Conservation (phyloP, 768 basidiomycete genomes). For the Boletus rubescentipes region DNA sequence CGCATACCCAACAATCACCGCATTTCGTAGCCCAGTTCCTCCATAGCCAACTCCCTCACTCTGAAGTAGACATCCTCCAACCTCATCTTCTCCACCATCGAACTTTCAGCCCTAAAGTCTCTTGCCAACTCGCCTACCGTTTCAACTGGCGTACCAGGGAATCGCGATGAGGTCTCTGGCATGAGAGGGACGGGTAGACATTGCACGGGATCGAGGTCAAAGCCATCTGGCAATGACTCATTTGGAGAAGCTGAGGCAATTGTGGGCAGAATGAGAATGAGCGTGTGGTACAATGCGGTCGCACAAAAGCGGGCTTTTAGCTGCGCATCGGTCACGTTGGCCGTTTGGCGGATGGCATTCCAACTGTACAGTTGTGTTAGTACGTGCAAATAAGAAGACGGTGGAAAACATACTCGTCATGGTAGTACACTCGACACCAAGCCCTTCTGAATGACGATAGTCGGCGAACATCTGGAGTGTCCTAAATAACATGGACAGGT, state of each 20-base stretch:
- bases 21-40: slow-evolving; percentile 43
- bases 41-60: slow-evolving; percentile 59
- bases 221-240: slow-evolving; percentile 43
- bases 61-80: slow-evolving; percentile 62
- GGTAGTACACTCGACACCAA: slow-evolving; percentile 86
- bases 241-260: slow-evolving; percentile 25
- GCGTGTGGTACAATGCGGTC: slow-evolving; percentile 74
- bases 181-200: slow-evolving; percentile 58
- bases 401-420: slow-evolving; percentile 71
- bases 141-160: slow-evolving; percentile 71
- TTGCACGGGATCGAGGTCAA: slow-evolving; percentile 54
- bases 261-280: slow-evolving; percentile 46
- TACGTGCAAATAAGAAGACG: neutral
- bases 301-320: slow-evolving; percentile 66
- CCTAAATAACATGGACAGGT: slow-evolving; percentile 36
- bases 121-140: slow-evolving; percentile 55
- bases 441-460: slow-evolving; percentile 68
- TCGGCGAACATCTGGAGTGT: slow-evolving; percentile 68
- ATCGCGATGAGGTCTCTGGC: slow-evolving; percentile 65
- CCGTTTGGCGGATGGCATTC: slow-evolving; percentile 70
- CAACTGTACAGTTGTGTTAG: slow-evolving; percentile 52
- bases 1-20: slow-evolving; percentile 13
- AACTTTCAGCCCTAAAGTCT: slow-evolving; percentile 65
- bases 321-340: slow-evolving; percentile 74
- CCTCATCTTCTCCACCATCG: slow-evolving; percentile 50